Base-by-base conservation (phyloP, 169 alveolate genomes). In the Eimeria falciformis region DNA sequence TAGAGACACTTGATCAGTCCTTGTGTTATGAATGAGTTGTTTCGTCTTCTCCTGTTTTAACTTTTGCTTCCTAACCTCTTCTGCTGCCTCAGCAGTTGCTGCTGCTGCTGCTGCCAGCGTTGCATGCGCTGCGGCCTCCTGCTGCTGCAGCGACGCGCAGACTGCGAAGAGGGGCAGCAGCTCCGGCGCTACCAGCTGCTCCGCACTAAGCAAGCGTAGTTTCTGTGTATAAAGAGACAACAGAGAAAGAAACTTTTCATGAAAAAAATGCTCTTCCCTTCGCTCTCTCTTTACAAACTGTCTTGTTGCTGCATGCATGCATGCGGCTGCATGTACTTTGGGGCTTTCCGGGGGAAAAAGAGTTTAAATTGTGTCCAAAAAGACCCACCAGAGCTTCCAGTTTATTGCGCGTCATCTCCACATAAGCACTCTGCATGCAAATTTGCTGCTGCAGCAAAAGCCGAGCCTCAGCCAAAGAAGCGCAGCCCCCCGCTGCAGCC, bases 101-200 rank as follows among this genome's bases (percentile, higher is more conserved):
- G 62, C 62, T 14, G 7, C 62, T 7, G 62, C 62, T 7, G 62
- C 62, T 11, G 62, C 62, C n/a, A 50, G 62, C 7, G 62, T 14
- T n/a, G n/a, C n/a, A n/a, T n/a, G n/a, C n/a, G n/a, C n/a, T n/a
- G n/a, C n/a, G n/a, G n/a, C n/a, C n/a, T 50, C 62, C 62, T 50
- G n/a, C 14, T 50, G n/a, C 14, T 50, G n/a, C 62, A 50, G 62
- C 7, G 62, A 50, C 7, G 62, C 62, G 62, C n/a, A 7, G 62
- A 14, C 7, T 11, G 14, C 62, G 62, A 50, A 50, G 62, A 50
- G 62, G 62, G 62, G 62, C 62, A 50, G 62, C 62, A 50, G n/a
- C 62, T 50, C 62, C 62, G 62, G 62, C 7, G 62, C 62, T 50
- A 50, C 14, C n/a, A 50, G 62, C 62, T 50, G 62, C 62, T 50